Evolutionary conservation across 2,329 filamentous ascomycete genomes (phyloP).

Genomic region (Pseudocercospora ulei): DNA sequence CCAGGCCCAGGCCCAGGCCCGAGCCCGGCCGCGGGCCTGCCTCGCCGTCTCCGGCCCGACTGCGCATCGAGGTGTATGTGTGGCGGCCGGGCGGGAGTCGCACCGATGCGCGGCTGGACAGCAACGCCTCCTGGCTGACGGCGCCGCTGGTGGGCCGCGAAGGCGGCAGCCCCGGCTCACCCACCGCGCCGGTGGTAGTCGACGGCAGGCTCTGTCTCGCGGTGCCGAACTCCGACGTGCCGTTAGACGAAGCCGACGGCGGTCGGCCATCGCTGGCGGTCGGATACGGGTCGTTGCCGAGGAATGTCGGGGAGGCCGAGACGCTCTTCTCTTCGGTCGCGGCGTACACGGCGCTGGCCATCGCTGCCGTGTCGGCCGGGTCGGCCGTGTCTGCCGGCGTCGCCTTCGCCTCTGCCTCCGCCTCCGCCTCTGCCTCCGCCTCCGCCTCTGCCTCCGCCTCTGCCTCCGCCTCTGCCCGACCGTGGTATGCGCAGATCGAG

Average conservation of each 20-base stretch:
- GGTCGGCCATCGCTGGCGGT: slow-evolving; percentile 9
- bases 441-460: no score
- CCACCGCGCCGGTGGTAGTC: slow-evolving; percentile 40
- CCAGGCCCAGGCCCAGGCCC: slow-evolving; percentile 53
- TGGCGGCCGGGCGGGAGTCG: slow-evolving; percentile 20
- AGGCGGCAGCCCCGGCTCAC: slow-evolving; percentile 43
- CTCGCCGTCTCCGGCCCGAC: slow-evolving; percentile 7
- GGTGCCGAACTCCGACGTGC: slow-evolving; percentile 21
- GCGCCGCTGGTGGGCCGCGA: slow-evolving; percentile 35
- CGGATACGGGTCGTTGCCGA: slow-evolving; percentile 23
- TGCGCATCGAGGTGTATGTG: slow-evolving; percentile 9
- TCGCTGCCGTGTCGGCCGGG: no score
- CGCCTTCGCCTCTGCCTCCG: no score
- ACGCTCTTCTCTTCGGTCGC: neutral
- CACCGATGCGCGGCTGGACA: slow-evolving; percentile 14
- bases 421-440: no score
- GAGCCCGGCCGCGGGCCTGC: slow-evolving; percentile 12
- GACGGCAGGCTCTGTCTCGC: slow-evolving; percentile 24
- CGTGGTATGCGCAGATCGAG: neutral
- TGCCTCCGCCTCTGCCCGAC: no score
- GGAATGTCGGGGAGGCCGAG: slow-evolving; percentile 27
- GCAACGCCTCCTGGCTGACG: slow-evolving; percentile 10
- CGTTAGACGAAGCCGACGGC: slow-evolving; percentile 16
- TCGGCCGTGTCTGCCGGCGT: no score
- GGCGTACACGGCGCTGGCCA: slow-evolving; percentile 1